Percentiles rank a stretch among this genome's conserved stretches.
These are phyloP conservation scores for Starmerella asiatica DNA, from an alignment of 805 yeast genomes.

Conservation along the genomic window DNA sequence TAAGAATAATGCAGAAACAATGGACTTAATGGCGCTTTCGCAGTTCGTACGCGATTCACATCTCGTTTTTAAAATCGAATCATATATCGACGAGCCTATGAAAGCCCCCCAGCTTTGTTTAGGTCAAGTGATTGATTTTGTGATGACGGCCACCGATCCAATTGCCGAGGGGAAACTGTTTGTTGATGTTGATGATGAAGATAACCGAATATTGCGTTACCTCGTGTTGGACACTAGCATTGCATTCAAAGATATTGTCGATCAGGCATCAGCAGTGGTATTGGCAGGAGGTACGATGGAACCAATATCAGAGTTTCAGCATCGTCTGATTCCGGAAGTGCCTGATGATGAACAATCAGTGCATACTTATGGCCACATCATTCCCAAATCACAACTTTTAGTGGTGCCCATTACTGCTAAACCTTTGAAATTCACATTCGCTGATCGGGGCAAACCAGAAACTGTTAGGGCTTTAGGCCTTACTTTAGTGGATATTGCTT, in stretches of 20 bases:
- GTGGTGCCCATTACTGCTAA: constrained; percentile 39
- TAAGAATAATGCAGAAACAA: constrained; percentile 49
- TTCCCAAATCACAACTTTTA: constrained; percentile 53
- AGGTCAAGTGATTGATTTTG: constrained; percentile 40
- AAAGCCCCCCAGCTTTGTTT: neutral
- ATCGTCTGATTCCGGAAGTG: constrained; percentile 52
- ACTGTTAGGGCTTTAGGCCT: constrained; percentile 42
- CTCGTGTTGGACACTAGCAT: constrained; percentile 69
- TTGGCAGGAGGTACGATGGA: constrained; percentile 95
- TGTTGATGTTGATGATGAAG: constrained; percentile 34
- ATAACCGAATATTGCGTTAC: constrained; percentile 37
- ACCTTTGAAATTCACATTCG: constrained; percentile 55
- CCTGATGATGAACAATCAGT: constrained; percentile 31
- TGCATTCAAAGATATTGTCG: constrained; percentile 51
- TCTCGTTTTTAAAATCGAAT: constrained; percentile 71
- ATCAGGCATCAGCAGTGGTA: constrained; percentile 53
- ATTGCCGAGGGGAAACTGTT: constrained; percentile 67
- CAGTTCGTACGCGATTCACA: constrained; percentile 52
- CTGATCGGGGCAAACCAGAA: constrained; percentile 36
- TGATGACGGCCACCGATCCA: constrained; percentile 56
- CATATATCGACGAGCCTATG: constrained; percentile 33
- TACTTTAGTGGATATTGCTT: constrained; percentile 33
- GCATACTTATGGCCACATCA: constrained; percentile 73
- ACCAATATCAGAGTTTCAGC: constrained; percentile 59
- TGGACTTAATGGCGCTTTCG: constrained; percentile 57